A percentile compares a stretch with the other conserved stretches of the same genome.
Evolutionary conservation across 345 rosid genomes (phyloP).

Genomic region (Alliaria petiolata): DNA sequence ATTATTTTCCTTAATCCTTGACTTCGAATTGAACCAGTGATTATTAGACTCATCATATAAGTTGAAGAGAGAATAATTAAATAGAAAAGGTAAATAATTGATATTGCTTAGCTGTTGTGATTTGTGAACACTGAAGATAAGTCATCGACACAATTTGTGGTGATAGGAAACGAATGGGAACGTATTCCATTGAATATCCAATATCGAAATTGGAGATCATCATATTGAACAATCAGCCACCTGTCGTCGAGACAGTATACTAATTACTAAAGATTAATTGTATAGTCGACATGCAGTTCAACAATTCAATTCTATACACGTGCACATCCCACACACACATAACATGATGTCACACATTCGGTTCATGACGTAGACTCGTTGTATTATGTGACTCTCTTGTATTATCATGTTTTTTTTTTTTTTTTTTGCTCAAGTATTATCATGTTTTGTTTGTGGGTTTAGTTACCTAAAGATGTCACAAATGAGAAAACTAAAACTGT

Average conservation of each 20-base stretch:
- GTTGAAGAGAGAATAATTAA: background rate
- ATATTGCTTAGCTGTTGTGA: constrained; percentile 20
- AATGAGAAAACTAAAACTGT: too few relatives aligned
- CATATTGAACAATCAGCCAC: background rate
- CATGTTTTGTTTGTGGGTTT: background rate
- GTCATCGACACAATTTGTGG: constrained; percentile 2
- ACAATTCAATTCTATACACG: background rate
- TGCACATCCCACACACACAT: background rate
- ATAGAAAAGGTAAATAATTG: background rate
- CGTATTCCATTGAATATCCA: background rate
- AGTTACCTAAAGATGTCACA: background rate
- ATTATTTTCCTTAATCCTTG: background rate
- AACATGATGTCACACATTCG: constrained; percentile 17
- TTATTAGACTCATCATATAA: too few relatives aligned
- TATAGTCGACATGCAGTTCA: constrained; percentile 9
- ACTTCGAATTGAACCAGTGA: background rate
- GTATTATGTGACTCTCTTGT: too few relatives aligned
- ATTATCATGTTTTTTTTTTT: too few relatives aligned
- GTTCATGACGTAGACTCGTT: background rate
- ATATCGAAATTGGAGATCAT: background rate
- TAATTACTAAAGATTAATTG: background rate
- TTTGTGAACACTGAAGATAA: constrained; percentile 20
- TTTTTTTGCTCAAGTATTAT: too few relatives aligned
- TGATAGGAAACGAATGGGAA: constrained; percentile 8
- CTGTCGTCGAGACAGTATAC: constrained; percentile 4